Evolutionary conservation across 176 grass and related monocot genomes (phyloP).

Genomic region (Alopecurus myosuroides): DNA sequence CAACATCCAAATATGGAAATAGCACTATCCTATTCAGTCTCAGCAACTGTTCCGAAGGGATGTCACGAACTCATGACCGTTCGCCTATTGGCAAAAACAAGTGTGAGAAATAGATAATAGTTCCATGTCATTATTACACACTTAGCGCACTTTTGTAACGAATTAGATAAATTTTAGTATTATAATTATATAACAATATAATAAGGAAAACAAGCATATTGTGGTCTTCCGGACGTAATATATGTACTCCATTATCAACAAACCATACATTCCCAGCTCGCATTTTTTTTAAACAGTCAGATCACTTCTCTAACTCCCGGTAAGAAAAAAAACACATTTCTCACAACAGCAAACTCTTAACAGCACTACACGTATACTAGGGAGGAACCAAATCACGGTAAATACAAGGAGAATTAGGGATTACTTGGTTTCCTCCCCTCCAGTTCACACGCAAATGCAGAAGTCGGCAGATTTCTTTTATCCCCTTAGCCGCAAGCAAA

Average conservation of each 20-base stretch:
- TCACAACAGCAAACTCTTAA: neutral
- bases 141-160: neutral
- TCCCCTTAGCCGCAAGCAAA: neutral
- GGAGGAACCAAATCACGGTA: conserved; percentile 7
- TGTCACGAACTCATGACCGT: no score
- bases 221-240: neutral
- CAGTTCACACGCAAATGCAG: conserved; percentile 6
- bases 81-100: neutral
- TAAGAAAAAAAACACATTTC: neutral
- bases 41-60: neutral
- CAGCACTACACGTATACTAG: neutral
- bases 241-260: neutral
- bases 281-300: neutral
- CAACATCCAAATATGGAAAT: neutral
- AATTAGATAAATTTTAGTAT: neutral
- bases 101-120: conserved; percentile 20
- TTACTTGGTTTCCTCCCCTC: conserved; percentile 17
- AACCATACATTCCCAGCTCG: neutral
- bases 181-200: neutral
- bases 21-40: neutral
- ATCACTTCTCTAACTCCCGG: neutral
- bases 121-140: neutral
- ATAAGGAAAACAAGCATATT: neutral
- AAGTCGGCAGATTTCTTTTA: conserved; percentile 3
- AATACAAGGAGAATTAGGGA: neutral